Base-by-base conservation (phyloP, 192 early-diverging fungal species). In the Podila epigama region DNA sequence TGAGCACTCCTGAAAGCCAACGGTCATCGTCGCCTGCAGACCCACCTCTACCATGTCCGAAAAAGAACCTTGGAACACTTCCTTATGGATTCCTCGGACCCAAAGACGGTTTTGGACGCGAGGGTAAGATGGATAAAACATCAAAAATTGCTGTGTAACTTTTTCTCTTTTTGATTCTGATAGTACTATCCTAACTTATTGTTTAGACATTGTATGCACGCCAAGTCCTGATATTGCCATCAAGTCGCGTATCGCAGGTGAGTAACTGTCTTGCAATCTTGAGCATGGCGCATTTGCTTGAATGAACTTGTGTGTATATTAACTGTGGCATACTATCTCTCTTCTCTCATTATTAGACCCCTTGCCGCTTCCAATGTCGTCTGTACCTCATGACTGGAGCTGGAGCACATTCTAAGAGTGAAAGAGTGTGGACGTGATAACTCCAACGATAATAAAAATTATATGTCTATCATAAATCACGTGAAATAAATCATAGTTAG, bases 321-420 rank as follows among this genome's bases (percentile, higher is more conserved):
- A 12, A 54, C 8, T 1, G 8, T 5, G 25, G 29, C 29, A 10
- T 6, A 29, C 29, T 5, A 16, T 31, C 4, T 15, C 5, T 13
- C 15, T 44, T n/a, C 10, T 41, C 10, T 41, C 16, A 8, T 41
- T 28, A 28, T 0, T 15, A 54, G 52, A 54, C 12, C 52, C 25
- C 2, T 31, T 18, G 29, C 12, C 29, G 52, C 8, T 41, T 8
- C 52, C 52, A 18, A 54, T 54, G 52, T 32, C 52, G 5, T 54
- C 52, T 27, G 52, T 54, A 1, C 52, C 52, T 5, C 52, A 54
- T 28, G 52, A 54, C 52, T 54, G 52, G 52, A 29, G 25, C 29
- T 54, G 52, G 52, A 54, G 52, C 16, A 54, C 52, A 0, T 54
- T 54, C 29, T 54, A 22, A n/a, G n/a, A n/a, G n/a, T n/a, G n/a